Evolutionary conservation across 345 rosid species (phyloP).

Genomic region (Toxicodendron radicans): DNA sequence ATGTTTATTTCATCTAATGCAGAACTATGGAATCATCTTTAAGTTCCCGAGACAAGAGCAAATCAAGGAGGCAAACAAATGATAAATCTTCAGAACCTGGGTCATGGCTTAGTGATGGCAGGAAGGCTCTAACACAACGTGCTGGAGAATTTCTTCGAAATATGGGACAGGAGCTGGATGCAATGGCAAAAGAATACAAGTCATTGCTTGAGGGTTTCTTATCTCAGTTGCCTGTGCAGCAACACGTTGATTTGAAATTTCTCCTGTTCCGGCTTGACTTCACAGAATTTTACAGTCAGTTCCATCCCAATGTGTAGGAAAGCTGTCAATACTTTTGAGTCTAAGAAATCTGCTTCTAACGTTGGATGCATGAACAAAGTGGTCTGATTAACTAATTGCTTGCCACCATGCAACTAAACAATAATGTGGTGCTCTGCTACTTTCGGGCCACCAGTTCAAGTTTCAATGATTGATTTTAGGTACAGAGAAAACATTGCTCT

Average conservation of each 20-base stretch:
- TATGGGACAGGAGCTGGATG: conserved; percentile 79
- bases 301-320: conserved; percentile 46
- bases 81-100: conserved; percentile 50
- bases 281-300: conserved; percentile 84
- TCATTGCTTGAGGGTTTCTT: conserved; percentile 76
- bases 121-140: conserved; percentile 79
- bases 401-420: conserved; percentile 18
- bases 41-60: conserved; percentile 50
- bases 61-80: conserved; percentile 31
- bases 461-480: conserved; percentile 35
- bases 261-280: conserved; percentile 94
- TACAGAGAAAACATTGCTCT: conserved; percentile 18
- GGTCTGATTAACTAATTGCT: conserved; percentile 18
- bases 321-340: conserved; percentile 19
- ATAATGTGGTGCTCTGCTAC: conserved; percentile 25
- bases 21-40: conserved; percentile 61
- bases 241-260: conserved; percentile 88
- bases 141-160: conserved; percentile 88
- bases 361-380: conserved; percentile 13
- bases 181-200: conserved; percentile 69
- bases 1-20: conserved; percentile 17
- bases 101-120: conserved; percentile 76
- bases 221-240: conserved; percentile 82
- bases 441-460: conserved; percentile 27
- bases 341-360: conserved; percentile 15